These are phyloP conservation scores for Aspergillus pseudoviridinutans DNA, from an alignment of 2,329 filamentous ascomycete genomes.

Conservation along the genomic window DNA sequence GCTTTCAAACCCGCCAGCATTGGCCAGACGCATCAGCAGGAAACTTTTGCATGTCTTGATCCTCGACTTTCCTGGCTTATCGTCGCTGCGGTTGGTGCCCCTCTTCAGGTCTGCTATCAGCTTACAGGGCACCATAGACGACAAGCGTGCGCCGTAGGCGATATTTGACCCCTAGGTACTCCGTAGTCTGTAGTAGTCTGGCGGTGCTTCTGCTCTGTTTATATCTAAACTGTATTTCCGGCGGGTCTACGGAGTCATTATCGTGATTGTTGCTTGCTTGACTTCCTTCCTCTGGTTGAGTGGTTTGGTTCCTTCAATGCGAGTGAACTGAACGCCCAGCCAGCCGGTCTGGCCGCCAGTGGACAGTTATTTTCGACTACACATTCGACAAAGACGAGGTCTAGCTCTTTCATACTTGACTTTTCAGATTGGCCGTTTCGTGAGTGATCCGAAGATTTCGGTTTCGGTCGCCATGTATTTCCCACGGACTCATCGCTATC, in stretches of 20 bases:
- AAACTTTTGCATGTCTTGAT: conserved; percentile 22
- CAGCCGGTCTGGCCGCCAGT: conserved; percentile 35
- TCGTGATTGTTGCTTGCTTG: conserved; percentile 14
- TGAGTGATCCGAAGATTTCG: conserved; percentile 1
- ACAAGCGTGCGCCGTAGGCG: conserved; percentile 10
- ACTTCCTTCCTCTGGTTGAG: conserved; percentile 9
- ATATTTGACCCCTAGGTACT: neutral
- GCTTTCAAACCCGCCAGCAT: conserved; percentile 31
- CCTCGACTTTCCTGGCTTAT: conserved; percentile 14
- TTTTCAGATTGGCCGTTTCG: neutral
- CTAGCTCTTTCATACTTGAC: neutral
- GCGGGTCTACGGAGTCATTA: conserved; percentile 17
- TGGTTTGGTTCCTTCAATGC: conserved; percentile 15
- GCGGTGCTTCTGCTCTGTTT: conserved; percentile 8
- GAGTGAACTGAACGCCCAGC: conserved; percentile 29
- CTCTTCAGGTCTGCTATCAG: conserved; percentile 18
- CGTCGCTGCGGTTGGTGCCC: conserved; percentile 22
- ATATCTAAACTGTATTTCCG: conserved; percentile 29
- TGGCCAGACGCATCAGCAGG: conserved; percentile 32
- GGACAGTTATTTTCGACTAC: neutral
- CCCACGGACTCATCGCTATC: conserved; percentile 52
- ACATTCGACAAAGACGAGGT: neutral
- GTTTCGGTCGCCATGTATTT: conserved; percentile 40
- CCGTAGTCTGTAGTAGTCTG: neutral
- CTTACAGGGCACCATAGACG: conserved; percentile 14